phyloP scores from a whole-genome alignment of 805 yeast species.

The Saccharomycopsis fibuligera region DNA sequence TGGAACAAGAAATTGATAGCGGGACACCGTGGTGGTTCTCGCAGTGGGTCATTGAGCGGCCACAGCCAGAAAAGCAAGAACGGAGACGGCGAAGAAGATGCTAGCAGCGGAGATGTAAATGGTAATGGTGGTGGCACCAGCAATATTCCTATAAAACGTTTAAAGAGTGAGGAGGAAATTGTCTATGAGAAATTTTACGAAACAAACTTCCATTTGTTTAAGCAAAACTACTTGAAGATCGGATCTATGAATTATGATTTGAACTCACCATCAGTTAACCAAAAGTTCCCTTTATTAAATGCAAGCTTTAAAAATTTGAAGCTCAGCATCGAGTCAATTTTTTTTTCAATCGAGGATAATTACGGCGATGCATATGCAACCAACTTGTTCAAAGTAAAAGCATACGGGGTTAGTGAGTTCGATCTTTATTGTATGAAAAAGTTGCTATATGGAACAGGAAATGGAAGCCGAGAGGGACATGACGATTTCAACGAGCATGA shows the following conservation, averaged over 20 bases:
- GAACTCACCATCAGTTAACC: conserved; percentile 1
- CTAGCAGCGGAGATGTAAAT: conserved; percentile 3
- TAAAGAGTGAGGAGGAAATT: conserved; percentile 14
- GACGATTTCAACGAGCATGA: neutral
- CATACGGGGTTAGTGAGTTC: conserved; percentile 19
- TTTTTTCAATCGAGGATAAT: conserved; percentile 21
- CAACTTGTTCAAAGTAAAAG: conserved; percentile 19
- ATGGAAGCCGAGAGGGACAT: neutral
- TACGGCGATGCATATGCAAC: conserved; percentile 20
- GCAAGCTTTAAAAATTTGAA: conserved; percentile 15
- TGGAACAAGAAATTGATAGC: neutral
- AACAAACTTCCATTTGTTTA: conserved; percentile 13
- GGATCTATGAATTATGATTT: conserved; percentile 19
- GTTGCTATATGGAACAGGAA: conserved; percentile 8
- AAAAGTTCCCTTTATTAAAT: conserved; percentile 11
- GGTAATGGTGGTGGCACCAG: neutral
- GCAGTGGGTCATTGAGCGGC: neutral
- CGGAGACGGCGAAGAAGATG: neutral
- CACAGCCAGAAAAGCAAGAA: neutral
- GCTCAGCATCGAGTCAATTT: conserved; percentile 10
- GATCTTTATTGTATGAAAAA: conserved; percentile 20
- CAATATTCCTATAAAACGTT: conserved; percentile 17
- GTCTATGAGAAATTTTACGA: conserved; percentile 21
- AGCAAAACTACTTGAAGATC: conserved; percentile 16
- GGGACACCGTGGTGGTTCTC: no score